phyloP scores from a whole-genome alignment of 495 filamentous ascomycete species.

The Neurospora sp. region DNA sequence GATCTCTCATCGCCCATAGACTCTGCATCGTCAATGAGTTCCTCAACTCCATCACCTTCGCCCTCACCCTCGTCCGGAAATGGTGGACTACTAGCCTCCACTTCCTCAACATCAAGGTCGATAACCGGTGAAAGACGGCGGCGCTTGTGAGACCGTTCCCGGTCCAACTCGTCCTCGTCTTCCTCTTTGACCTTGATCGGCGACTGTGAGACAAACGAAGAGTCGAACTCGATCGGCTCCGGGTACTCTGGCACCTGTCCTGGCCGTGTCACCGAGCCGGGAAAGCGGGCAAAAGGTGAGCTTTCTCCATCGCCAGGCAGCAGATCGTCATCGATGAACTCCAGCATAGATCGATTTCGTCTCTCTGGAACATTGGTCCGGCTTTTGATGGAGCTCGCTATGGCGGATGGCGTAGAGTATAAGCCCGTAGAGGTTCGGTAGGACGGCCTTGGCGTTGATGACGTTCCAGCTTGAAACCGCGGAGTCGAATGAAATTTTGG shows the following conservation, averaged over 20 bases:
- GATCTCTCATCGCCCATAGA: slow-evolving; percentile 4
- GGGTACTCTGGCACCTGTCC: slow-evolving; percentile 5
- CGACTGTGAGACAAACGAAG: slow-evolving; percentile 15
- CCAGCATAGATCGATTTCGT: slow-evolving; percentile 13
- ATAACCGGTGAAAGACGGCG: slow-evolving; percentile 13
- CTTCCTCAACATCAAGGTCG: slow-evolving; percentile 7
- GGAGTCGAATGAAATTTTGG: slow-evolving; percentile 30
- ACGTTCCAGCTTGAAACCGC: slow-evolving; percentile 20
- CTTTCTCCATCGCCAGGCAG: slow-evolving; percentile 4
- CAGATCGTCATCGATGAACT: slow-evolving; percentile 20
- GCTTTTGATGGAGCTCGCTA: slow-evolving; percentile 8
- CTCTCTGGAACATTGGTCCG: slow-evolving; percentile 3
- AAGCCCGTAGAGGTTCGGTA: slow-evolving; percentile 5
- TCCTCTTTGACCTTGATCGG: slow-evolving; percentile 3
- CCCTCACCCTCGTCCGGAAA: background rate
- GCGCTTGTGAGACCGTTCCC: slow-evolving; percentile 17
- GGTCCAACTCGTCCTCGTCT: background rate
- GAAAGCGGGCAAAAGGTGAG: slow-evolving; percentile 2
- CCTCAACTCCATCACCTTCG: slow-evolving; percentile 1
- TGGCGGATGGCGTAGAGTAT: slow-evolving; percentile 9
- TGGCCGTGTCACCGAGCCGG: background rate
- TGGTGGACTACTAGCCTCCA: slow-evolving; percentile 3
- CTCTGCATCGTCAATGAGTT: slow-evolving; percentile 18
- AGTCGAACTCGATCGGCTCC: slow-evolving; percentile 28
- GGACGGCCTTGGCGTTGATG: slow-evolving; percentile 15